Percentiles rank a stretch among this genome's conserved stretches.
Evolutionary conservation across 2,329 filamentous ascomycete genomes (phyloP).

Genomic region (Phialemonium atrogriseum): DNA sequence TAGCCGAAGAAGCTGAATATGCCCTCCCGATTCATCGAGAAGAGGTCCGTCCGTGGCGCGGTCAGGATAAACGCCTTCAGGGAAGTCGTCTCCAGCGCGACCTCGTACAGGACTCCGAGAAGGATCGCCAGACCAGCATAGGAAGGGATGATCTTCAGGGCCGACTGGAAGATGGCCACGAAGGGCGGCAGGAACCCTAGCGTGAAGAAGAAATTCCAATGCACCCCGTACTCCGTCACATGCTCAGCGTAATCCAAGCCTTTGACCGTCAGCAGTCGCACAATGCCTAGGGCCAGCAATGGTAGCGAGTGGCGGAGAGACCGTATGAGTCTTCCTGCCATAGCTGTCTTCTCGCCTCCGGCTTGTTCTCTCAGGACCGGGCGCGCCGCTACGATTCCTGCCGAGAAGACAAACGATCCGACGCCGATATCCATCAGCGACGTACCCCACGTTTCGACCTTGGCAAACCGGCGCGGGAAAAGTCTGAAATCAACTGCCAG

Average conservation of each 20-base stretch:
- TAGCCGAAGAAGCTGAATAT: constrained; percentile 95
- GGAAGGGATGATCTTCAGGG: constrained; percentile 62
- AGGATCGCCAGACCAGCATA: constrained; percentile 67
- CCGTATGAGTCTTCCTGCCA: constrained; percentile 50
- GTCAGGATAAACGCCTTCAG: constrained; percentile 77
- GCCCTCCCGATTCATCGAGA: constrained; percentile 90
- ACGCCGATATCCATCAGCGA: constrained; percentile 99
- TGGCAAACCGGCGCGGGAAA: constrained; percentile 90
- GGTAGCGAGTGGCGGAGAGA: constrained; percentile 78
- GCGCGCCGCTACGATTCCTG: constrained; percentile 81
- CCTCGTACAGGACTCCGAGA: constrained; percentile 63
- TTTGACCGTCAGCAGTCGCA: constrained; percentile 84
- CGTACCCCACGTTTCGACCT: constrained; percentile 98
- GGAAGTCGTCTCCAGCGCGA: constrained; percentile 65
- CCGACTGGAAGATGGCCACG: constrained; percentile 71
- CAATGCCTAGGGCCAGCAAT: constrained; percentile 67
- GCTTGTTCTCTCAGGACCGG: constrained; percentile 63
- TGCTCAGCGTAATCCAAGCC: constrained; percentile 94
- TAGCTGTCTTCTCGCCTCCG: constrained; percentile 37
- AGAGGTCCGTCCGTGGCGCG: constrained; percentile 66
- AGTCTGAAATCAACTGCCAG: constrained; percentile 93
- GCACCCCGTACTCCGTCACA: constrained; percentile 93
- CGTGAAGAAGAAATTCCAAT: constrained; percentile 99
- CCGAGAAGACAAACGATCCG: constrained; percentile 93
- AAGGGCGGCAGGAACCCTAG: constrained; percentile 83